Conservation (phyloP, 1,139 yeast species). For the Meyerozyma athensensis region DNA sequence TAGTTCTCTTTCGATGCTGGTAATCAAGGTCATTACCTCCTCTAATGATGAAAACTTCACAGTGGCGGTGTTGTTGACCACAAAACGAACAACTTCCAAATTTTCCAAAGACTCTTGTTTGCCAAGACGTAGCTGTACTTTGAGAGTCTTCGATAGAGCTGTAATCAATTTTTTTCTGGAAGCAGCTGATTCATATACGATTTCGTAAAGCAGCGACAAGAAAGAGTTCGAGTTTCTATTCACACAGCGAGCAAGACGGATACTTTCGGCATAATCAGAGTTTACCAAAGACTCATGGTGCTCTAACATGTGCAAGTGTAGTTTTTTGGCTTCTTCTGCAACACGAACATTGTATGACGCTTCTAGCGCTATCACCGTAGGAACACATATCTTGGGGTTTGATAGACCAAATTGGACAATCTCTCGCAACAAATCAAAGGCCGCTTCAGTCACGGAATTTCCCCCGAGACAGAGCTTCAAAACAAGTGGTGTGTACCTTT, state of each 20-base stretch:
- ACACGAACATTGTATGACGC: constrained; percentile 46
- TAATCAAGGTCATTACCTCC: constrained; percentile 23
- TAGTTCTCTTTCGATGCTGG: constrained; percentile 15
- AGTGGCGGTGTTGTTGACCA: constrained; percentile 33
- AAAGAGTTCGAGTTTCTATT: constrained; percentile 30
- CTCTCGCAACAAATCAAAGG: constrained; percentile 51
- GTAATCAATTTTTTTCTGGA: constrained; percentile 44
- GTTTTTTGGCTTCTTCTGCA: constrained; percentile 42
- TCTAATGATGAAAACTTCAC: constrained; percentile 36
- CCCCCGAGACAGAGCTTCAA: constrained; percentile 45
- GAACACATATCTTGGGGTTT: constrained; percentile 65
- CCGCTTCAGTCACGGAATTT: constrained; percentile 42
- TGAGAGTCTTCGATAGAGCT: constrained; percentile 23
- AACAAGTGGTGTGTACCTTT: constrained; percentile 50
- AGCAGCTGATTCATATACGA: constrained; percentile 38
- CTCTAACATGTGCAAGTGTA: constrained; percentile 53
- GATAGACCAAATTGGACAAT: constrained; percentile 64
- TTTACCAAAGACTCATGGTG: constrained; percentile 71
- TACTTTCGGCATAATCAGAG: constrained; percentile 58
- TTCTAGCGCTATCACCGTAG: constrained; percentile 67
- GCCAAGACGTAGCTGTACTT: constrained; percentile 12
- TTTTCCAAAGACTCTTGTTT: constrained; percentile 14
- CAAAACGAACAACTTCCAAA: constrained; percentile 29
- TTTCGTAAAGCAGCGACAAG: constrained; percentile 31
- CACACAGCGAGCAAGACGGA: constrained; percentile 44